Base-by-base conservation (phyloP, 345 rosid species). In the Pseudoturritis turrita region DNA sequence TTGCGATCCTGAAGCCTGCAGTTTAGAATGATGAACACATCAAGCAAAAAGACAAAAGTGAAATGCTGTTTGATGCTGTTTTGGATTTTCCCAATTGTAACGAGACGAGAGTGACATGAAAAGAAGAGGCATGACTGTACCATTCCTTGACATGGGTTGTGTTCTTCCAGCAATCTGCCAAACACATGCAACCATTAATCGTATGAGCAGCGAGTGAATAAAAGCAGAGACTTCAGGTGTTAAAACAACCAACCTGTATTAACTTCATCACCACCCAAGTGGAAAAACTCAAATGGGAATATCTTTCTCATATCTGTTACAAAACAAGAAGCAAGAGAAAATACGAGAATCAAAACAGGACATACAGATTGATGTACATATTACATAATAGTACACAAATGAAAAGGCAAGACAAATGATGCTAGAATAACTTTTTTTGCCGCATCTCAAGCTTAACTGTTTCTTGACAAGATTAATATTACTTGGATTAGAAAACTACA, bases 181-280 rank as follows among this genome's bases (percentile, higher is more conserved):
- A 76, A 25, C 79, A 78, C 19, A 57, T 18, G 67, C 39, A 41
- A 50, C 29, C 43, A 26, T 19, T 61, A 60, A 28, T 61, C 60
- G 4, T 1, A 29, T 11, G 17, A 13, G 25, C 13, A 55, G 21
- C 6, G 18, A 40, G 2, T 23, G 13, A 41, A 11, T 37, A 3
- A 40, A 76, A 39, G 56, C 41, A 64, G 71, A 12, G 19, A 59
- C 7, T 40, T 17, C 23, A 71, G 37, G 23, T 18, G 23, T 28
- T 18, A 51, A 33, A 60, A 33, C 8, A 36, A 80, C 87, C 46
- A 25, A 94, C 97, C 91, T 70, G 98, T 83, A 60, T 95, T 77
- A 61, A 95, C 98, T 81, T 95, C 99, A 75, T 95, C 99, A 58
- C 99, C 99, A 45, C 99, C 99, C 81, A 95, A 83, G 87, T 95